phyloP scores from a whole-genome alignment of 1,139 yeast genomes.

The Suhomyces bolitotheri region DNA sequence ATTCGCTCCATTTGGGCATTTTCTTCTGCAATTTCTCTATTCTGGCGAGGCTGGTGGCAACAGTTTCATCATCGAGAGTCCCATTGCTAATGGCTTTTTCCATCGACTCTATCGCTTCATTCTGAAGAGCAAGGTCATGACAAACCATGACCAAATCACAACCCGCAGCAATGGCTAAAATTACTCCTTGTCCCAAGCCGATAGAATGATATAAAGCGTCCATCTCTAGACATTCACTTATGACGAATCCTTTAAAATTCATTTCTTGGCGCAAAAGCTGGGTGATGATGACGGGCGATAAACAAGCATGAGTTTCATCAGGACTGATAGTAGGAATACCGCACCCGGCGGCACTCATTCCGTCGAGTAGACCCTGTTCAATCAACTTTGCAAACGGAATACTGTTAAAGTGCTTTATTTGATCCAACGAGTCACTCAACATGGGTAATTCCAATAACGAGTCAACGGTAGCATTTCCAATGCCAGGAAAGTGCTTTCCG shows the following conservation, averaged over 20 bases:
- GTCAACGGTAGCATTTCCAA: conserved; percentile 63
- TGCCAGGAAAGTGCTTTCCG: conserved; percentile 70
- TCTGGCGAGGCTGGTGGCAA: conserved; percentile 44
- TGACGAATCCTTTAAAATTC: conserved; percentile 59
- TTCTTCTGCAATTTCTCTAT: conserved; percentile 46
- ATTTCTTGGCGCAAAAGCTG: conserved; percentile 54
- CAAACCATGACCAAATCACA: conserved; percentile 69
- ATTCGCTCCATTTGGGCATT: conserved; percentile 50
- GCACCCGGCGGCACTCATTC: conserved; percentile 65
- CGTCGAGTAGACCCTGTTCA: conserved; percentile 51
- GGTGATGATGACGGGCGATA: conserved; percentile 57
- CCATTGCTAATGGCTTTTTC: conserved; percentile 56
- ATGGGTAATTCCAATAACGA: conserved; percentile 59
- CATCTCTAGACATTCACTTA: conserved; percentile 66
- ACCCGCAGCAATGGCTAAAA: conserved; percentile 62
- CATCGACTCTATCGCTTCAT: conserved; percentile 59
- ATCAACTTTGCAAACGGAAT: conserved; percentile 56
- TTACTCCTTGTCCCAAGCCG: conserved; percentile 68
- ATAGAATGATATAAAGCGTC: conserved; percentile 63
- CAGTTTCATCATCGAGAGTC: conserved; percentile 49
- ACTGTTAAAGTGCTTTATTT: conserved; percentile 51
- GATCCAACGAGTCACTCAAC: conserved; percentile 58
- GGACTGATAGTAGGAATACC: conserved; percentile 66
- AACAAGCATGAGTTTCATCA: conserved; percentile 64
- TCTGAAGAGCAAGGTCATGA: conserved; percentile 55